Evolutionary conservation across 2,329 filamentous ascomycete species (phyloP).

Genomic region (Talaromyces piceae): DNA sequence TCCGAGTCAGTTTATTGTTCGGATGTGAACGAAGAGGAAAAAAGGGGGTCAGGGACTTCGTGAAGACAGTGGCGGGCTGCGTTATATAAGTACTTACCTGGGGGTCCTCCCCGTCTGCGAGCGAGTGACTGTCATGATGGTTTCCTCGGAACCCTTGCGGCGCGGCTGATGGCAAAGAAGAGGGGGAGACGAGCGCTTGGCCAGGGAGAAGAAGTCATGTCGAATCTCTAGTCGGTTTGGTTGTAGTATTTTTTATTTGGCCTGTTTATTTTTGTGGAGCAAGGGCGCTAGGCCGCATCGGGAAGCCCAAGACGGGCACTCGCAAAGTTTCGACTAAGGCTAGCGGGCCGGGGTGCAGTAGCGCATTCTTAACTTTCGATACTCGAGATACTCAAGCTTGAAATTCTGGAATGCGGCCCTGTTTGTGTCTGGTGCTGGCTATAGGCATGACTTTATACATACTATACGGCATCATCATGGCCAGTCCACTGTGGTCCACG

Average conservation of each 20-base stretch:
- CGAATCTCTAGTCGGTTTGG: neutral
- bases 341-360: neutral
- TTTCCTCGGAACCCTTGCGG: conserved; percentile 6
- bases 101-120: conserved; percentile 47
- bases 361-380: neutral
- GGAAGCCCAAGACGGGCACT: neutral
- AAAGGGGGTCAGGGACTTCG: neutral
- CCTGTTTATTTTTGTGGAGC: conserved; percentile 1
- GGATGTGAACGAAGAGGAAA: neutral
- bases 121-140: conserved; percentile 40
- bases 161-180: neutral
- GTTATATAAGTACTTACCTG: conserved; percentile 33
- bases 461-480: too few relatives aligned
- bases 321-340: too few relatives aligned
- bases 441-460: too few relatives aligned
- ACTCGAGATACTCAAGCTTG: too few relatives aligned
- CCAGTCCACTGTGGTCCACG: too few relatives aligned
- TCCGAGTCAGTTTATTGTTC: neutral
- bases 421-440: too few relatives aligned
- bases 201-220: neutral
- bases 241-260: neutral
- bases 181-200: neutral
- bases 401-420: too few relatives aligned
- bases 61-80: neutral
- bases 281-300: neutral